phyloP scores from a whole-genome alignment of 164 flowering plant genomes.

The Piper longum region DNA sequence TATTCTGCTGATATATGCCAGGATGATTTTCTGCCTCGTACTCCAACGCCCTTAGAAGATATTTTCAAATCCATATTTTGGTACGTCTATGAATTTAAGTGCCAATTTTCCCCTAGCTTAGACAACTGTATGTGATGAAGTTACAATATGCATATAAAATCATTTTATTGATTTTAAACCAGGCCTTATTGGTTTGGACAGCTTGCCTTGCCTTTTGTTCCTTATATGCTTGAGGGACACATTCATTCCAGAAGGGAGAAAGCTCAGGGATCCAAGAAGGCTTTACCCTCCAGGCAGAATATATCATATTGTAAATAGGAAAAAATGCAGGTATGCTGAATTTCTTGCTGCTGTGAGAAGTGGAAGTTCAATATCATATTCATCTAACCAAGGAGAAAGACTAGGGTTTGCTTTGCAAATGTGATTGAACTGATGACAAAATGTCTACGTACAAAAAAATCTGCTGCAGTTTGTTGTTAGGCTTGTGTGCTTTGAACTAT shows the following conservation, averaged over 20 bases:
- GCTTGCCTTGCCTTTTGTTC: conserved; percentile 89
- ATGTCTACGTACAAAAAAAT: too few relatives aligned
- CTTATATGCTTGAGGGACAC: conserved; percentile 85
- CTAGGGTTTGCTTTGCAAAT: too few relatives aligned
- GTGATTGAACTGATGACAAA: too few relatives aligned
- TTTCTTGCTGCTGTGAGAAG: neutral
- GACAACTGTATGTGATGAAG: neutral
- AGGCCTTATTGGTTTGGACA: conserved; percentile 68
- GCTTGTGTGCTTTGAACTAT: too few relatives aligned
- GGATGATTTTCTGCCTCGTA: conserved; percentile 97
- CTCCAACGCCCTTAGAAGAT: conserved; percentile 87
- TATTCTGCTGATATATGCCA: conserved; percentile 14
- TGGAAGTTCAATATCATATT: neutral
- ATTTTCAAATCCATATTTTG: conserved; percentile 78
- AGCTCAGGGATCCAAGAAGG: conserved; percentile 84
- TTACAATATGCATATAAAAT: conserved; percentile 8
- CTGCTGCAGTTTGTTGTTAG: too few relatives aligned
- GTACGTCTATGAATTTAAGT: conserved; percentile 21
- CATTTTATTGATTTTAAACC: conserved; percentile 32
- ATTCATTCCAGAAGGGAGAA: conserved; percentile 72
- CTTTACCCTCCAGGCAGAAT: conserved; percentile 93
- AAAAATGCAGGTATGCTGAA: conserved; percentile 66
- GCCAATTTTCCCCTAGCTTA: neutral
- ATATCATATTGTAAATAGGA: conserved; percentile 93
- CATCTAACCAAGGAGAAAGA: too few relatives aligned